Evolutionary conservation across 257 asterid genomes (phyloP).

Genomic region (Gynochthodes officinalis): DNA sequence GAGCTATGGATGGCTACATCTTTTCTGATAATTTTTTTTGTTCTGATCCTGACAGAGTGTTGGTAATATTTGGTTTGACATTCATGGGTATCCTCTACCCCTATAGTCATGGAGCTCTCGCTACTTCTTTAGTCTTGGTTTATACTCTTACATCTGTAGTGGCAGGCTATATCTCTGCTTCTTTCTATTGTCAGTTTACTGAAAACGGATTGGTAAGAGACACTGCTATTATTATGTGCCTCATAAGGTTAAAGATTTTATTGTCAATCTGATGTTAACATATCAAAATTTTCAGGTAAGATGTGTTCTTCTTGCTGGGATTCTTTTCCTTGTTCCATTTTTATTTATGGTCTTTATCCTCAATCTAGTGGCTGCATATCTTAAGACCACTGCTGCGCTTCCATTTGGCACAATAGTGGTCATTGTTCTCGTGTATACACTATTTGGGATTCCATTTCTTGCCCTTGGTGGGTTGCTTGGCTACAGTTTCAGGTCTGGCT

Average conservation of each 20-base stretch:
- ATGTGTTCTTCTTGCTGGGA: constrained; percentile 46
- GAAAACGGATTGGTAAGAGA: constrained; percentile 68
- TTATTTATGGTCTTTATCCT: constrained; percentile 45
- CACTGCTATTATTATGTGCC: not conserved
- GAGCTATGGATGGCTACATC: not conserved
- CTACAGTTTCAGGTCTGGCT: constrained; percentile 39
- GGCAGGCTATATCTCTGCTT: constrained; percentile 68
- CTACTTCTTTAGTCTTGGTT: constrained; percentile 42
- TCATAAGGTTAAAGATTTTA: not conserved
- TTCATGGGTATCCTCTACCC: constrained; percentile 66
- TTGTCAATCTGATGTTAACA: constrained; percentile 4
- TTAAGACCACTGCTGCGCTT: constrained; percentile 60
- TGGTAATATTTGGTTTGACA: constrained; percentile 51
- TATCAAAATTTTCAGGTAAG: constrained; percentile 43
- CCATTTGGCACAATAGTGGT: constrained; percentile 61
- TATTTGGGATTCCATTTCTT: constrained; percentile 64
- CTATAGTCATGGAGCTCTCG: constrained; percentile 66
- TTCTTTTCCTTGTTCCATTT: constrained; percentile 54
- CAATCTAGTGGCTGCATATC: constrained; percentile 46
- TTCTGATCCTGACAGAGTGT: constrained; percentile 45
- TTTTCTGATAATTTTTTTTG: not conserved
- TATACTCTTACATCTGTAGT: constrained; percentile 67
- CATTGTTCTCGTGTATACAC: constrained; percentile 38
- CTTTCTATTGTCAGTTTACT: constrained; percentile 54
- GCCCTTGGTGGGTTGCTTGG: constrained; percentile 63